Conservation (phyloP, 108 stramenopile species). For the Stephanodiscus minutulus region DNA sequence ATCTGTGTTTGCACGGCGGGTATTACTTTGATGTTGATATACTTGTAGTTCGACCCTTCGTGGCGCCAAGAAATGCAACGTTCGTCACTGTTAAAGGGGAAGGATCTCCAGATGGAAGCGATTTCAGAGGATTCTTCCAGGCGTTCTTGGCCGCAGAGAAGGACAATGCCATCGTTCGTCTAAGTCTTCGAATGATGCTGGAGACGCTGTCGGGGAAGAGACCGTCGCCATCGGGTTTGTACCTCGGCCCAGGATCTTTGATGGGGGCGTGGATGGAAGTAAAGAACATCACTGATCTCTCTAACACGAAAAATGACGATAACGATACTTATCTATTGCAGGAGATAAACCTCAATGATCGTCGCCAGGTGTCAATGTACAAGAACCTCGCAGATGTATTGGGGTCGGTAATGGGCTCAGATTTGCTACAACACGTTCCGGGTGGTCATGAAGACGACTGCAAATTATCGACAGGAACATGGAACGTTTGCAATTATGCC, state of each 20-base stretch:
- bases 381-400: neutral
- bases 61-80: constrained; percentile 3
- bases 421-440: constrained; percentile 1
- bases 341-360: neutral
- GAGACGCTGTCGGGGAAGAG: constrained; percentile 4
- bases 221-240: neutral
- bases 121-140: constrained; percentile 23
- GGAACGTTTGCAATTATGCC: neutral
- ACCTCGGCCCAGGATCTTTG: constrained; percentile 17
- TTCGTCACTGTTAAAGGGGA: constrained; percentile 22
- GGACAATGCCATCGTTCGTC: constrained; percentile 13
- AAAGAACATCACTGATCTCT: constrained; percentile 13
- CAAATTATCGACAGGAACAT: neutral
- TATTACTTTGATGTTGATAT: constrained; percentile 44
- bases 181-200: constrained; percentile 17
- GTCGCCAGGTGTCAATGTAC: neutral
- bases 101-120: neutral
- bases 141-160: constrained; percentile 21
- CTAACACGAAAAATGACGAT: constrained; percentile 7
- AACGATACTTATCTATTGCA: constrained; percentile 15
- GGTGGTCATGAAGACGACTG: neutral
- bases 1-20: constrained; percentile 26
- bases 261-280: constrained; percentile 21
- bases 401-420: neutral
- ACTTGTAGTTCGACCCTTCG: constrained; percentile 30